These are phyloP conservation scores for Oemleria cerasiformis DNA, from an alignment of 306 rosid species.

Conservation along the genomic window DNA sequence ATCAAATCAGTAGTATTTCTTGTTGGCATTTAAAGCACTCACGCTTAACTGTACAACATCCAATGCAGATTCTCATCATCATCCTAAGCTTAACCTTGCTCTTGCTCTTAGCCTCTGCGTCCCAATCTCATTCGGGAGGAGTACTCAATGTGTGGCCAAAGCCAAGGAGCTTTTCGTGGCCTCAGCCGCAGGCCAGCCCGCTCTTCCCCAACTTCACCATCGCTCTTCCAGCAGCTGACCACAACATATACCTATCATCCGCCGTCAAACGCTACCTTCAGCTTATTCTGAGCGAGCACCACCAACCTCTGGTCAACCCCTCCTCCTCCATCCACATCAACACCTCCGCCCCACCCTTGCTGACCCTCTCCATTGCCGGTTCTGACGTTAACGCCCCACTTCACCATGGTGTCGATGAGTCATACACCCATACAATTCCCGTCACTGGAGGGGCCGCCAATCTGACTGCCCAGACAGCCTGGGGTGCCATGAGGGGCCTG, in stretches of 20 bases:
- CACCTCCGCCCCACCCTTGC: slow-evolving; percentile 38
- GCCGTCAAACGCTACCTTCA: slow-evolving; percentile 50
- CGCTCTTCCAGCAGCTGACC: slow-evolving; percentile 25
- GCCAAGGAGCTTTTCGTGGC: slow-evolving; percentile 61
- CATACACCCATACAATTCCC: slow-evolving; percentile 52
- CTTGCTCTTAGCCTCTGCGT: slow-evolving; percentile 1
- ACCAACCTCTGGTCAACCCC: slow-evolving; percentile 44
- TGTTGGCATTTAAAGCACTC: too few relatives aligned
- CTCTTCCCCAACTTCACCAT: slow-evolving; percentile 66
- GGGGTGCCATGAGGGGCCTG: slow-evolving; percentile 85
- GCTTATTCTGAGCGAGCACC: slow-evolving; percentile 57
- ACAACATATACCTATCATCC: slow-evolving; percentile 42
- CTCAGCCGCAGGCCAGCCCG: slow-evolving; percentile 42
- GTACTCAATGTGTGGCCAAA: slow-evolving; percentile 68
- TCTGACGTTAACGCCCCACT: slow-evolving; percentile 40
- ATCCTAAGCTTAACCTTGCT: background rate
- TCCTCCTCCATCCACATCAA: slow-evolving; percentile 29
- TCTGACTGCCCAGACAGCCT: slow-evolving; percentile 40
- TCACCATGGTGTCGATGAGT: slow-evolving; percentile 60
- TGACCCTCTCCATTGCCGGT: slow-evolving; percentile 33
- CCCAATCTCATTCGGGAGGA: slow-evolving; percentile 5
- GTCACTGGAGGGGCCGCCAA: slow-evolving; percentile 34
- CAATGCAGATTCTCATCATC: background rate
- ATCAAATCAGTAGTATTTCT: too few relatives aligned
- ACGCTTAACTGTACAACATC: too few relatives aligned